phyloP scores from a whole-genome alignment of 2,329 filamentous ascomycete genomes.

The Lasiodiplodia gonubiensis region DNA sequence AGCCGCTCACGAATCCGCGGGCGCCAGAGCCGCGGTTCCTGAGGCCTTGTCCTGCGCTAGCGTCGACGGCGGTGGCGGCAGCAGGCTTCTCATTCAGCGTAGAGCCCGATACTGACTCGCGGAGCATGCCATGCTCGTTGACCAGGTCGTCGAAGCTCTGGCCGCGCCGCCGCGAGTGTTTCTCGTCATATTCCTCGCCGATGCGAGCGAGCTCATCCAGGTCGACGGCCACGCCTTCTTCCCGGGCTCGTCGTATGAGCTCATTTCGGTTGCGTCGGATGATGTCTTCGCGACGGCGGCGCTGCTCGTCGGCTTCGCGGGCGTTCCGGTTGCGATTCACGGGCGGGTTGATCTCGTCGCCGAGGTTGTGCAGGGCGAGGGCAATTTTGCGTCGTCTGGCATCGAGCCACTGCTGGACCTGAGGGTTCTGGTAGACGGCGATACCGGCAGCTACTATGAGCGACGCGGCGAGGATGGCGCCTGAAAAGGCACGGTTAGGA shows the following conservation, averaged over 20 bases:
- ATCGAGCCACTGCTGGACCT: constrained; percentile 67
- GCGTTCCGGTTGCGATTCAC: constrained; percentile 2
- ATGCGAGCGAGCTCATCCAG: constrained; percentile 47
- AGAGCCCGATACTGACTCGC: constrained; percentile 26
- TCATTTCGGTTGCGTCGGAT: constrained; percentile 44
- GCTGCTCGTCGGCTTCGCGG: constrained; percentile 40
- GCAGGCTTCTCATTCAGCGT: constrained; percentile 32
- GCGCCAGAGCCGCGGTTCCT: constrained; percentile 23
- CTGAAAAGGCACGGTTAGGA: constrained; percentile 50
- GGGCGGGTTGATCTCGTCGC: constrained; percentile 58
- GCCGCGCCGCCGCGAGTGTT: constrained; percentile 31
- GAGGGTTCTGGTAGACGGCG: constrained; percentile 68
- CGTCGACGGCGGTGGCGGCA: constrained; percentile 33
- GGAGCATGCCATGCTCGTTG: constrained; percentile 48
- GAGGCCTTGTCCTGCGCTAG: constrained; percentile 33
- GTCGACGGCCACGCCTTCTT: constrained; percentile 50
- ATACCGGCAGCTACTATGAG: constrained; percentile 67
- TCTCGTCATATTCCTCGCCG: constrained; percentile 33
- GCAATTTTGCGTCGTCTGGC: constrained; percentile 66
- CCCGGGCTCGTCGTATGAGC: constrained; percentile 43
- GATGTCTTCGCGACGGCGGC: constrained; percentile 41
- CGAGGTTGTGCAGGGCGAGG: constrained; percentile 62
- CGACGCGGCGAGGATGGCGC: constrained; percentile 66
- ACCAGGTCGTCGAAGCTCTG: constrained; percentile 50
- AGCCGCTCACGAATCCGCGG: constrained; percentile 47